Percentiles rank a stretch among this genome's conserved stretches.
These are phyloP conservation scores for Microthyrium microscopicum DNA, from an alignment of 2,329 filamentous ascomycete species.

Conservation along the genomic window DNA sequence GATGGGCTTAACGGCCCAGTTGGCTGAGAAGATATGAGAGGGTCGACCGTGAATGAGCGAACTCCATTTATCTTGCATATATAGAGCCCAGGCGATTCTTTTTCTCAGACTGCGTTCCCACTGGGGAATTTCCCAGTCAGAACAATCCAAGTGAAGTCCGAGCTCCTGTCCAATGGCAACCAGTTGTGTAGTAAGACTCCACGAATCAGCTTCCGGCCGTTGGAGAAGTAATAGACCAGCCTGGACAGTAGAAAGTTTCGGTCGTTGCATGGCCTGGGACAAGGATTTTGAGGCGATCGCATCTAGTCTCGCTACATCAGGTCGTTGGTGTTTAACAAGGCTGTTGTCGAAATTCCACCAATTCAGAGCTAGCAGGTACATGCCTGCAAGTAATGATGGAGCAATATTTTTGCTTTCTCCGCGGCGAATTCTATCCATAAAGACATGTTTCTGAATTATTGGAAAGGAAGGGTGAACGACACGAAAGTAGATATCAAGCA, in stretches of 20 bases:
- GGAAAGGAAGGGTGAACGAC: conserved; percentile 69
- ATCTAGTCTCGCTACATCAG: conserved; percentile 59
- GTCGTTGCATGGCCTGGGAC: conserved; percentile 60
- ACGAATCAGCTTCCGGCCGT: conserved; percentile 60
- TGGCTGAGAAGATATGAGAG: conserved; percentile 51
- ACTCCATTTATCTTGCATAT: conserved; percentile 92
- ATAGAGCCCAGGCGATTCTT: conserved; percentile 75
- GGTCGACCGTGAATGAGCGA: conserved; percentile 72
- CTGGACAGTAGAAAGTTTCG: conserved; percentile 68
- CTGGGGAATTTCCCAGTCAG: conserved; percentile 67
- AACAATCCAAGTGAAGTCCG: conserved; percentile 76
- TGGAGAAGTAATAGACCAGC: conserved; percentile 61
- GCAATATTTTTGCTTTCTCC: conserved; percentile 53
- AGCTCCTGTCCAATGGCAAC: conserved; percentile 79
- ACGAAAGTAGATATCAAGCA: conserved; percentile 69
- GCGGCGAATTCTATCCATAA: conserved; percentile 60
- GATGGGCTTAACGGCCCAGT: conserved; percentile 65
- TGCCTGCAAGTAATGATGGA: conserved; percentile 58
- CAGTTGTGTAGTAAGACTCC: conserved; percentile 72
- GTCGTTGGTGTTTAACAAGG: conserved; percentile 45
- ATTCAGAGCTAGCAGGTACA: conserved; percentile 73
- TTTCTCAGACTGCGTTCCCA: conserved; percentile 81
- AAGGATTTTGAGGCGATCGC: conserved; percentile 56
- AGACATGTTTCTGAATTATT: conserved; percentile 66
- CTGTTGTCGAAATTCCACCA: conserved; percentile 68